Evolutionary conservation across 148 eudicot species (phyloP).

Genomic region (Linanthus parryae): DNA sequence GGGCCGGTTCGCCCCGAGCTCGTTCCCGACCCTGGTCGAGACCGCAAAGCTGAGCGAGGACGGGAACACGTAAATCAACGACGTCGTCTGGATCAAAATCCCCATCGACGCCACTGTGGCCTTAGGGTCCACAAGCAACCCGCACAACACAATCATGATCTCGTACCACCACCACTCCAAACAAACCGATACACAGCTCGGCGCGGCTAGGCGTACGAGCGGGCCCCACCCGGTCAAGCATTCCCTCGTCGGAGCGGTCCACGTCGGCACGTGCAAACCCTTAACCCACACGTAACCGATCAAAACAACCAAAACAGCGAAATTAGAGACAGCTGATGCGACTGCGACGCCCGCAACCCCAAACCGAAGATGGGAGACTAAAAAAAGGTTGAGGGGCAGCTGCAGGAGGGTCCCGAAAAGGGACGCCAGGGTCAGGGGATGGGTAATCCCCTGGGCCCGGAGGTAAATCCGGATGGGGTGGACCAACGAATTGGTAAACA

Average conservation of each 20-base stretch:
- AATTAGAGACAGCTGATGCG: constrained; percentile 57
- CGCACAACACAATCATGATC: constrained; percentile 82
- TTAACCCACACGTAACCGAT: constrained; percentile 42
- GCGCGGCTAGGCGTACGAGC: constrained; percentile 50
- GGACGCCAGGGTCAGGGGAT: constrained; percentile 59
- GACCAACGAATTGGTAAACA: constrained; percentile 48
- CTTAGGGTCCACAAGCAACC: constrained; percentile 54
- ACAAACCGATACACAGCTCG: constrained; percentile 75
- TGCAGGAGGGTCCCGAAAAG: constrained; percentile 48
- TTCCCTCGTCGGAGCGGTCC: constrained; percentile 49
- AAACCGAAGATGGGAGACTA: constrained; percentile 27
- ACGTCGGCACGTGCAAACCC: constrained; percentile 47
- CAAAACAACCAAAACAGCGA: constrained; percentile 26
- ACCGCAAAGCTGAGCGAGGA: constrained; percentile 64
- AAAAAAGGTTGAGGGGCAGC: constrained; percentile 33
- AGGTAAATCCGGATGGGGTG: constrained; percentile 75
- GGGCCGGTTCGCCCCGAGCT: constrained; percentile 65
- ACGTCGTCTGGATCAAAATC: constrained; percentile 66
- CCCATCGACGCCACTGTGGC: constrained; percentile 87
- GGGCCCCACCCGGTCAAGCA: constrained; percentile 69
- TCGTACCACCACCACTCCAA: constrained; percentile 98
- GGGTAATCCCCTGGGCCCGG: constrained; percentile 79
- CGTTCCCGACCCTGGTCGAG: constrained; percentile 72
- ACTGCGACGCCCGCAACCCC: constrained; percentile 70
- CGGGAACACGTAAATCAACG: constrained; percentile 73